Base-by-base conservation (phyloP, 305 asterid species). In the Fraxinus platypoda region DNA sequence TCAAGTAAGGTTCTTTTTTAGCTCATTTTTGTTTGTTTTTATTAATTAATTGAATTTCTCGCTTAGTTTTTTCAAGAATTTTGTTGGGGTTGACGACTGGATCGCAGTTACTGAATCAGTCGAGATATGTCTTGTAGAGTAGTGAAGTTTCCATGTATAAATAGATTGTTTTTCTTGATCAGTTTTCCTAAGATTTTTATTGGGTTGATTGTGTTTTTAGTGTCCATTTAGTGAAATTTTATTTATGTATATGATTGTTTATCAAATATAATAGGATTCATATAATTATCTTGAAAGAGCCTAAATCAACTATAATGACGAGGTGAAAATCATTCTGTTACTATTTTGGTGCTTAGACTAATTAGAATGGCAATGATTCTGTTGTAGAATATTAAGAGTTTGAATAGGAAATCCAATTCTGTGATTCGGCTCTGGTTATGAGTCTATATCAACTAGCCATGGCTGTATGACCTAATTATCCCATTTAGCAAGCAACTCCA, bases 1-100 rank as follows among this genome's bases (percentile, higher is more conserved):
- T 90, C 77, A 88, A 79, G 96, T 93, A 87, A 88, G 90, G 38
- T 64, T 31, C 78, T 77, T 76, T 13, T 77, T 11, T 73, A 0
- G 6, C 37, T 9, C 30, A 7, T 30, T 43, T 25, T 12, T 38
- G 35, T 66, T 30, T 11, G 15, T 74, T 84, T 15, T 52, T 52
- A 43, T 52, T 17, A 15, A 4, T n/a, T 17, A 52, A 52, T 52
- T 52, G 62, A 4, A 52, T 52, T 52, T 52, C 62, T 52, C 17
- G 62, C 62, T 4, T 52, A 49, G 2, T 49, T 49, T 49, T 46
- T 15, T 49, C 8, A 15, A 49, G 59, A 52, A 1, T 52, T 52
- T 15, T 17, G 21, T 52, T 52, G 62, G 62, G 8, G 12, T 8
- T 37, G 43, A 37, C 43, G 43, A 37, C 43, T 8, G 43, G 43